These are phyloP conservation scores for Cladophialophora bantiana DNA, from an alignment of 2,329 filamentous ascomycete species.

Conservation along the genomic window DNA sequence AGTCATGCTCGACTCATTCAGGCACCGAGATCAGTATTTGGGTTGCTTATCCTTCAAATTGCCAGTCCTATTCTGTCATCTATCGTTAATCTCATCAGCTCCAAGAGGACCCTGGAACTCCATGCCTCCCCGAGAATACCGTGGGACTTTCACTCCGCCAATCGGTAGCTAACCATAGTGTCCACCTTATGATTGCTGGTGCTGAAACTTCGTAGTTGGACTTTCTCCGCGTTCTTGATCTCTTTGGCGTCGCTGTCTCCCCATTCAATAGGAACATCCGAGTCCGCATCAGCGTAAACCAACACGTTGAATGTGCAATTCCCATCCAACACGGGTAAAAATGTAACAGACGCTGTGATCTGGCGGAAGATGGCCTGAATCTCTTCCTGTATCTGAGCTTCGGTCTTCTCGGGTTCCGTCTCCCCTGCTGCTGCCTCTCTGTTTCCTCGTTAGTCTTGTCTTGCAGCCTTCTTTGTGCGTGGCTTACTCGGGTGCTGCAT, in stretches of 20 bases:
- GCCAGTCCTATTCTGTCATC: background rate
- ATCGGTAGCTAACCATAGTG: slow-evolving; percentile 90
- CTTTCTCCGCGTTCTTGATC: slow-evolving; percentile 91
- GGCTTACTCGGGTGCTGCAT: slow-evolving; percentile 63
- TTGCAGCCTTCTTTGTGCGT: background rate
- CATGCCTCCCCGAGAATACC: slow-evolving; percentile 12
- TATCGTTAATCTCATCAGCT: slow-evolving; percentile 1
- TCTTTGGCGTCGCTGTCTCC: slow-evolving; percentile 98
- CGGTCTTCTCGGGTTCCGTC: slow-evolving; percentile 73
- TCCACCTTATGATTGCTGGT: slow-evolving; percentile 94
- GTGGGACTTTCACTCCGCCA: slow-evolving; percentile 47
- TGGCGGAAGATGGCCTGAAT: slow-evolving; percentile 97
- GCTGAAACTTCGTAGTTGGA: slow-evolving; percentile 94
- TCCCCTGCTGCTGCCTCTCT: slow-evolving; percentile 44
- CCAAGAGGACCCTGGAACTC: slow-evolving; percentile 18
- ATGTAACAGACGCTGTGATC: slow-evolving; percentile 96
- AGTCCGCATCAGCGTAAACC: slow-evolving; percentile 96
- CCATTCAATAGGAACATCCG: slow-evolving; percentile 97
- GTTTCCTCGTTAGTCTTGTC: slow-evolving; percentile 20
- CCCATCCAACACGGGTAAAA: slow-evolving; percentile 89
- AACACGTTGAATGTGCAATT: slow-evolving; percentile 99
- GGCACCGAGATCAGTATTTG: background rate
- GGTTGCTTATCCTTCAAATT: background rate
- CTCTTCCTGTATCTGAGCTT: slow-evolving; percentile 91
- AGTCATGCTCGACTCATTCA: background rate